Evolutionary conservation across 2,329 filamentous ascomycete species (phyloP).

Genomic region (Westerdykella ornata): DNA sequence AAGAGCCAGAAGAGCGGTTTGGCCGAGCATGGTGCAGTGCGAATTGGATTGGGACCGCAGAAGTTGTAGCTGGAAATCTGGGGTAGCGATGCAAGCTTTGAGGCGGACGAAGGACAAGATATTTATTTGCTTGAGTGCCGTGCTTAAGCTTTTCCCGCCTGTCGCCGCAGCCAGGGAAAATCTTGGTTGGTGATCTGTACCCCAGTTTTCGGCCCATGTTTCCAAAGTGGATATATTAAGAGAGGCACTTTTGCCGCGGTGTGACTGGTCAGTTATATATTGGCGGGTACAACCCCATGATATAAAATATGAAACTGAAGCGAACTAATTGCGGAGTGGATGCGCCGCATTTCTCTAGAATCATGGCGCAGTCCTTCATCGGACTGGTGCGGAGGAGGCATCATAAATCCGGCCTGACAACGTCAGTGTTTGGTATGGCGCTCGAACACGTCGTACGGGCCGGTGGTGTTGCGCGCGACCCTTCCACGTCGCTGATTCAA

Average conservation of each 20-base stretch:
- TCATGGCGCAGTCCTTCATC: no score
- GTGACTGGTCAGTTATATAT: not conserved
- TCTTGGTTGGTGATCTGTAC: not conserved
- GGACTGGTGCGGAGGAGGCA: no score
- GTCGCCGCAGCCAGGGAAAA: not conserved
- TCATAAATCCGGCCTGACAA: no score
- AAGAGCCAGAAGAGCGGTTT: constrained; percentile 43
- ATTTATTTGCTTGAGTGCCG: constrained; percentile 24
- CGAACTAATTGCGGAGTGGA: no score
- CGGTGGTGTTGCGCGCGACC: no score
- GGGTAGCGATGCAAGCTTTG: constrained; percentile 6
- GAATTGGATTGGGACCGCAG: not conserved
- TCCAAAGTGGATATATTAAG: constrained; percentile 20
- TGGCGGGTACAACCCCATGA: not conserved
- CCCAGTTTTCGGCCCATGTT: constrained; percentile 18
- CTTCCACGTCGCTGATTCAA: no score
- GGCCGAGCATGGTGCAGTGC: constrained; percentile 38
- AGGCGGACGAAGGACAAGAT: constrained; percentile 10
- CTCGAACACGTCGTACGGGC: no score
- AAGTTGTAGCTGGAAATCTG: constrained; percentile 1
- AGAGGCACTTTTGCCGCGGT: not conserved
- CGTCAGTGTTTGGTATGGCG: no score
- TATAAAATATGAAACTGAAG: no score
- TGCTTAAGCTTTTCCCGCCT: constrained; percentile 8
- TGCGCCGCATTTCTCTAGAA: no score